phyloP scores from a whole-genome alignment of 164 flowering plant species.

The Malania oleifera region DNA sequence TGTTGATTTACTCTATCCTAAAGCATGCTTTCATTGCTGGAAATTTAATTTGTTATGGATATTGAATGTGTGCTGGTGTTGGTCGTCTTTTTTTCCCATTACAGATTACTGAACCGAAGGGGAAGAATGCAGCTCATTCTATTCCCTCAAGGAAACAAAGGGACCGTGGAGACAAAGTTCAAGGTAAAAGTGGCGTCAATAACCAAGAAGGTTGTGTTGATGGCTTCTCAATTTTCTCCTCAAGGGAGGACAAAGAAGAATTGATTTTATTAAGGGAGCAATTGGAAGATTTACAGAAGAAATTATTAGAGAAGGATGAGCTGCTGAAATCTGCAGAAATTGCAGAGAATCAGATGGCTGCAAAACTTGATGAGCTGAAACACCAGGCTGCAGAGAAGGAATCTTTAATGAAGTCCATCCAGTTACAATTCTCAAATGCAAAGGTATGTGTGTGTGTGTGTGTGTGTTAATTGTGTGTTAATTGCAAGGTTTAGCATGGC shows the following conservation, averaged over 20 bases:
- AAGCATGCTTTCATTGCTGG: background rate
- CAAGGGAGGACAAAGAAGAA: slow-evolving; percentile 64
- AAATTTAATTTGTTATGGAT: background rate
- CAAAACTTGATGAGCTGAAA: slow-evolving; percentile 49
- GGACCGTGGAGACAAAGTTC: slow-evolving; percentile 44
- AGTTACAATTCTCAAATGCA: slow-evolving; percentile 71
- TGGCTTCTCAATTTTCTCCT: slow-evolving; percentile 39
- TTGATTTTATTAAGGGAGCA: slow-evolving; percentile 51
- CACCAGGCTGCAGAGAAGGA: slow-evolving; percentile 59
- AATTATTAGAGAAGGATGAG: slow-evolving; percentile 75
- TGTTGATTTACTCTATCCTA: background rate
- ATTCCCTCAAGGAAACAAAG: slow-evolving; percentile 47
- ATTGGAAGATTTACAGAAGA: slow-evolving; percentile 63
- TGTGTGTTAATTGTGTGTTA: no score
- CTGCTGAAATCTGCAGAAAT: slow-evolving; percentile 54
- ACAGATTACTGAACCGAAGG: slow-evolving; percentile 49
- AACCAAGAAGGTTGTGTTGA: slow-evolving; percentile 36
- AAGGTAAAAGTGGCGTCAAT: slow-evolving; percentile 23
- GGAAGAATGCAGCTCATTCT: slow-evolving; percentile 57
- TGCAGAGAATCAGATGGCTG: slow-evolving; percentile 44
- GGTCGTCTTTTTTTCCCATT: slow-evolving; percentile 1
- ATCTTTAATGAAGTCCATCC: slow-evolving; percentile 55
- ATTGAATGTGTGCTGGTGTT: slow-evolving; percentile 3
- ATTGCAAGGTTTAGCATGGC: background rate
- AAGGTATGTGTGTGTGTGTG: slow-evolving; percentile 40